Percentiles rank a stretch among this genome's conserved stretches.
Evolutionary conservation across 768 basidiomycete species (phyloP).

Genomic region (Asterophora lycoperdoides): DNA sequence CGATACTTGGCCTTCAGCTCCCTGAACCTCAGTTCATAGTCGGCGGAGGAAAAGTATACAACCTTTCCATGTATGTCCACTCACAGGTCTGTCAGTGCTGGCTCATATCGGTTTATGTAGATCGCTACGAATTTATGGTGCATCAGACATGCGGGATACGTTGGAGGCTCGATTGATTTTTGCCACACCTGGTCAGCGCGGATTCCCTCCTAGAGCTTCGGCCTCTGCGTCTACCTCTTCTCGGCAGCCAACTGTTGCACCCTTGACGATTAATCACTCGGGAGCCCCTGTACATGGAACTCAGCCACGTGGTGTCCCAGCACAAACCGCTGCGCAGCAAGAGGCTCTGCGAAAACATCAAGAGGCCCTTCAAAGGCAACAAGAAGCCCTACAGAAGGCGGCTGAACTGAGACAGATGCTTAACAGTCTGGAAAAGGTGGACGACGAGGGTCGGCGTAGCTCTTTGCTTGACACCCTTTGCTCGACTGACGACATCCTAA

Average conservation of each 20-base stretch:
- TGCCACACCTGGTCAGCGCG: slow-evolving; percentile 69
- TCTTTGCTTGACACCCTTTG: slow-evolving; percentile 70
- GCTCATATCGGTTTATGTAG: slow-evolving; percentile 30
- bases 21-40: slow-evolving; percentile 27
- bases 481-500: slow-evolving; percentile 63
- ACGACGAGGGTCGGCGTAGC: slow-evolving; percentile 68
- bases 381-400: slow-evolving; percentile 56
- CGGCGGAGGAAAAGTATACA: slow-evolving; percentile 41
- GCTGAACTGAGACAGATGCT: slow-evolving; percentile 65
- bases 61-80: slow-evolving; percentile 54
- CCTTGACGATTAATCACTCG: not conserved
- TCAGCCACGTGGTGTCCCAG: slow-evolving; percentile 15
- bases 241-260: slow-evolving; percentile 4
- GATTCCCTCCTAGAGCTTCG: slow-evolving; percentile 36
- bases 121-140: slow-evolving; percentile 68
- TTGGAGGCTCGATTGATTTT: slow-evolving; percentile 67
- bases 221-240: slow-evolving; percentile 17
- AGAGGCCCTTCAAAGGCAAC: slow-evolving; percentile 43
- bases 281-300: slow-evolving; percentile 14
- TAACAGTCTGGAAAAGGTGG: slow-evolving; percentile 65
- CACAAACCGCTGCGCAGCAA: slow-evolving; percentile 33
- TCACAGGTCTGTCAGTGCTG: not conserved
- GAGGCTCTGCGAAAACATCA: slow-evolving; percentile 42
- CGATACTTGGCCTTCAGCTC: not conserved
- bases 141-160: slow-evolving; percentile 50